Conservation (phyloP, 1,284 basidiomycete genomes). For the Ustilago xerochloae region DNA sequence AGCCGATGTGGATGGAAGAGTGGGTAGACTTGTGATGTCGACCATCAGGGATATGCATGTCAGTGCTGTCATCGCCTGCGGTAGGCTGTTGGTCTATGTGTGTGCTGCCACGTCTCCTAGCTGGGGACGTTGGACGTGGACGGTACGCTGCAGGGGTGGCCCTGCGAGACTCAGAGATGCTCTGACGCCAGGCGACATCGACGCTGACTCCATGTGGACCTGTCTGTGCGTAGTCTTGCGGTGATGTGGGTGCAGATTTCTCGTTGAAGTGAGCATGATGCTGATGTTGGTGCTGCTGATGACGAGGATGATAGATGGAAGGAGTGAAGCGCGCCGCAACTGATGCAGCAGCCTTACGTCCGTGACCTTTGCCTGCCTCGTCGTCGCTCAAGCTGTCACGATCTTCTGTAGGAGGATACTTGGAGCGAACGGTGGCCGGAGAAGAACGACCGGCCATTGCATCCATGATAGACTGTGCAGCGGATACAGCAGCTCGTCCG, state of each 20-base stretch:
- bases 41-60: slow-evolving; percentile 24
- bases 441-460: slow-evolving; percentile 53
- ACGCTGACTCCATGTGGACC: slow-evolving; percentile 17
- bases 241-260: not conserved
- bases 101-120: slow-evolving; percentile 25
- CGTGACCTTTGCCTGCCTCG: slow-evolving; percentile 58
- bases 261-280: slow-evolving; percentile 24
- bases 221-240: slow-evolving; percentile 19
- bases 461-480: slow-evolving; percentile 58
- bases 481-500: slow-evolving; percentile 49
- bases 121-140: slow-evolving; percentile 32
- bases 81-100: slow-evolving; percentile 25
- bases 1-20: slow-evolving; percentile 52
- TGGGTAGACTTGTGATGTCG: slow-evolving; percentile 28
- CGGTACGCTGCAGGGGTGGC: slow-evolving; percentile 54
- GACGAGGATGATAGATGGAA: slow-evolving; percentile 27
- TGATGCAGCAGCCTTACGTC: slow-evolving; percentile 32
- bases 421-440: slow-evolving; percentile 26
- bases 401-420: slow-evolving; percentile 16
- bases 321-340: slow-evolving; percentile 47
- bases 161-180: slow-evolving; percentile 41
- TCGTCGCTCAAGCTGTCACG: slow-evolving; percentile 49
- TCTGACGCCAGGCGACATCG: slow-evolving; percentile 28
- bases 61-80: slow-evolving; percentile 41
- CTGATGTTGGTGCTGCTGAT: slow-evolving; percentile 10